phyloP scores from a whole-genome alignment of 345 rosid genomes.

The Gossypium rotundifolium region DNA sequence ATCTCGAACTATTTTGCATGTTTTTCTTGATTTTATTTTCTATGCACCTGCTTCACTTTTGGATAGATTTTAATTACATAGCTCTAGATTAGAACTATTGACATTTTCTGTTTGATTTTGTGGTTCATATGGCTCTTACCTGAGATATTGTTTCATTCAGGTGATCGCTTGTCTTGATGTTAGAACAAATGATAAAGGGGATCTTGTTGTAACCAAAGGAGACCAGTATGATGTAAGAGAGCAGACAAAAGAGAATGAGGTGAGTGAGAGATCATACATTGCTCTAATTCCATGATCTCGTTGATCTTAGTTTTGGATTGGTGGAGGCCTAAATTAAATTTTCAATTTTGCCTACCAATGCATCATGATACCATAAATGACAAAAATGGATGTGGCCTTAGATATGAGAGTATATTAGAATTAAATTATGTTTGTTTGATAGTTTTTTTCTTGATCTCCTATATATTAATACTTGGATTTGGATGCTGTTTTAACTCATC shows the following conservation, averaged over 20 bases:
- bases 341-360: not conserved
- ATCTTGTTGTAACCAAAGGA: constrained; percentile 97
- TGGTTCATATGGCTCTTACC: not conserved
- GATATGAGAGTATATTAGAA: not conserved
- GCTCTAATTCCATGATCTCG: not conserved
- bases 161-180: constrained; percentile 99
- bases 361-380: not conserved
- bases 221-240: constrained; percentile 96
- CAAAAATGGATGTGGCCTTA: not conserved
- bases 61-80: not conserved
- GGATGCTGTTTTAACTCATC: not conserved
- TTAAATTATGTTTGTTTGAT: not conserved
- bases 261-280: constrained; percentile 17
- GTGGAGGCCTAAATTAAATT: not conserved
- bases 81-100: not conserved
- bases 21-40: not conserved
- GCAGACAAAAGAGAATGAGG: constrained; percentile 79
- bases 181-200: constrained; percentile 88
- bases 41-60: not conserved
- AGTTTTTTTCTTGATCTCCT: not conserved
- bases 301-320: not conserved
- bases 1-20: not conserved
- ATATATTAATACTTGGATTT: not conserved
- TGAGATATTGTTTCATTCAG: constrained; percentile 33
- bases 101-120: not conserved